Evolutionary conservation across 208 protist genomes (phyloP), one percentile per base, ranked within the genome.

Genomic region (Leishmania braziliensis): DNA sequence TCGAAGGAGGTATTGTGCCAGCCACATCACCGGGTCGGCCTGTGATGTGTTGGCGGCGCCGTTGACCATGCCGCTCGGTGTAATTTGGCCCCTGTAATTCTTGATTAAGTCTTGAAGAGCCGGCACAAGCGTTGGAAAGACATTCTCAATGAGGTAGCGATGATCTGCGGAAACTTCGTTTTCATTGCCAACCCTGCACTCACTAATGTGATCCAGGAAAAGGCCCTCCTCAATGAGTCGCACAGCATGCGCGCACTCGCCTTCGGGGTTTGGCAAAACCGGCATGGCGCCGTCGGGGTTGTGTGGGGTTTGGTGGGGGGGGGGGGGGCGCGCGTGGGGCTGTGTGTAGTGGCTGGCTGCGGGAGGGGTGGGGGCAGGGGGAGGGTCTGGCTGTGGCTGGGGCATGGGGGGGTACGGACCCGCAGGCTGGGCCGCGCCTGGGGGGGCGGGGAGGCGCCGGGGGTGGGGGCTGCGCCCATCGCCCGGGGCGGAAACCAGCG

Each of bases 51-150:
- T 78, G 53, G 77, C 71, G 46, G 80, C 84, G 29, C 78, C 58
- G 12, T 70, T 84, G 36, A 85, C 83, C 20, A n/a, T 66, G 50
- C 14, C 65, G 26, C 80, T 6, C 3, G 46, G 48, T 23, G 66
- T 29, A 36, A 63, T 53, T 46, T 46, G 56, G 29, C 82, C 84
- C 56, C 60, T 74, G 62, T 85, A 75, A 36, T 71, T 53, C 46
- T 80, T 94, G 83, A 78, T 89, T 62, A 91, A 80, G 62, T 95
- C 90, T 63, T 93, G 85, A 29, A 96, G 79, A 1, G 87, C 91
- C 39, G 91, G 93, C 50, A 96, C 86, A 72, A 96, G 84, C 14
- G 93, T 94, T 2, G 93, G 93, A 83, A 95, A 96, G 0, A 96
- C 86, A 18, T 84, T 88, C 70, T 92, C 85, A n/a, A 86, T 78